Base-by-base conservation (phyloP, 176 grass and related monocot genomes). In the Carex cristatella region DNA sequence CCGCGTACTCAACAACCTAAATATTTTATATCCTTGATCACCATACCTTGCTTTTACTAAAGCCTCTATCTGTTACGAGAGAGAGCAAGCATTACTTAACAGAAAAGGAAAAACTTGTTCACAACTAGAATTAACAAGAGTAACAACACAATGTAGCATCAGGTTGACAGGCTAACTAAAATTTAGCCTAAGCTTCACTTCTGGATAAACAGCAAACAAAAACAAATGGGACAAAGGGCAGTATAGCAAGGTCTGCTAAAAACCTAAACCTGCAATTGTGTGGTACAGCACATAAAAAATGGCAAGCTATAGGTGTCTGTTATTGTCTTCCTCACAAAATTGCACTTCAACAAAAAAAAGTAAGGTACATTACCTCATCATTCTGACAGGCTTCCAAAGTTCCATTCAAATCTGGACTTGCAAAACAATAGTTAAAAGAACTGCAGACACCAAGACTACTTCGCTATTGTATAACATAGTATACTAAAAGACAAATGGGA, bases 41-140 rank as follows among this genome's bases (percentile, higher is more conserved):
- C 95, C 93, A 9, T 95, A 90, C 86, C 86, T 92, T 87, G 90
- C 82, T 89, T 90, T 88, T 84, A 94, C 88, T 85, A 93, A 85
- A 8, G 89, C 86, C 63, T 98, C 89, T 63, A 97, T 80, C 94
- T 97, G 73, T 65, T 86, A 88, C 64, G 56, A 73, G 37, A 88
- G 65, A 89, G 80, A 31, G 27, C 10, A 86, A 90, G 15, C 5
- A 65, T 84, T 68, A 83, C 59, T 31, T 23, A 68, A 82, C 6
- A 61, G 5, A 85, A 70, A 13, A 61, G 54, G 58, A 64, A 32
- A 69, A 46, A 51, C 8, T 2, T 69, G 14, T 19, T 79, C 51
- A 65, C 79, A 77, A 82, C 30, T 14, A 61, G n/a, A 59, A 56
- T 58, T 14, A 18, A 82, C 2, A 83, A 49, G 38, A 16, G 35